Base-by-base conservation (phyloP, 371 early-diverging fungal genomes). In the Rhizomucor pusillus region DNA sequence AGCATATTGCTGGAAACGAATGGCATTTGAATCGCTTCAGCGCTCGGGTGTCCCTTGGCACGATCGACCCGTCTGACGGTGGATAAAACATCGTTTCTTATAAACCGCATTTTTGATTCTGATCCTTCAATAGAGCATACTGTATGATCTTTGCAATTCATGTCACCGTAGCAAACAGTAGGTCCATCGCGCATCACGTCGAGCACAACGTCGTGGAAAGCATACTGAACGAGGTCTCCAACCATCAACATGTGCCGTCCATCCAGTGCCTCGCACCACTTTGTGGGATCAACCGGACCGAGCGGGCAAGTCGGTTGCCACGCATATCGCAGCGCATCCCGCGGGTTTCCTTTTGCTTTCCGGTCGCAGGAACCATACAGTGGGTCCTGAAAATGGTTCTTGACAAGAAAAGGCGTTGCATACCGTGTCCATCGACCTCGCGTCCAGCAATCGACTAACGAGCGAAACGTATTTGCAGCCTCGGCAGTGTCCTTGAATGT, bases 141-240 rank as follows among this genome's bases (percentile, higher is more conserved):
- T 0, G 73, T 77, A 39, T 77, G 78, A 46, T 77, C 78, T 74
- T 74, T 74, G 65, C 85, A 85, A 24, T 70, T 74, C 19, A 73
- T 52, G 55, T 82, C 85, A 14, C 85, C 82, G 65, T 68, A 76
- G 47, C 83, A 85, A 14, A 62, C 72, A 11, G 72, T 73, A 0
- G 78, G 76, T 2, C 70, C 73, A 50, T 73, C 71, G 24, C 79
- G 62, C 19, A 78, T 62, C 5, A 71, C 62, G 55, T 79, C 76
- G 43, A 81, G 57, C 20, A 82, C 48, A 1, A 80, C 45, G 29
- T 85, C 83, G 57, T 83, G 83, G 16, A 80, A 60, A 52, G 82
- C 82, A 51, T 73, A 80, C 36, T 80, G 81, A 0, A 76, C 68
- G 12, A 77, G 45, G 60, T 85, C 85, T 25, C 85, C 85, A 0